A percentile compares a stretch with the other conserved stretches of the same genome.
Conservation (phyloP, 2,329 filamentous ascomycete genomes). For the Lomentospora prolificans region DNA sequence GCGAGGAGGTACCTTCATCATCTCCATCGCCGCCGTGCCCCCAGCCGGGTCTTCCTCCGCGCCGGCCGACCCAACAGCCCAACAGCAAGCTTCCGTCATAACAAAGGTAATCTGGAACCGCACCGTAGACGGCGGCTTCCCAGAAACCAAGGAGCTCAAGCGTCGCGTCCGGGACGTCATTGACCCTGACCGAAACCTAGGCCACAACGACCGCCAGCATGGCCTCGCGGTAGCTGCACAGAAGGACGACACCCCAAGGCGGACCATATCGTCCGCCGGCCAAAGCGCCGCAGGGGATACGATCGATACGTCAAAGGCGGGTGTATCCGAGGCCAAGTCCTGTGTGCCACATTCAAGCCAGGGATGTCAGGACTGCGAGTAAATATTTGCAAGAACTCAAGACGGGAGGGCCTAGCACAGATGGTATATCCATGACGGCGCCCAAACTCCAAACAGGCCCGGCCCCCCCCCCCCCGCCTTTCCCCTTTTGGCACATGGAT, state of each 20-base stretch:
- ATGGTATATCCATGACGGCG: neutral
- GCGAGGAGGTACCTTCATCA: conserved; percentile 74
- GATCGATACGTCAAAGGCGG: neutral
- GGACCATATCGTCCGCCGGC: neutral
- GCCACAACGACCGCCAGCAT: conserved; percentile 62
- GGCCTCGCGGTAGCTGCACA: conserved; percentile 9
- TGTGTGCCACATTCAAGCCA: neutral
- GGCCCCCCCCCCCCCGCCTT: too few species aligned
- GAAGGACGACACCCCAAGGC: neutral
- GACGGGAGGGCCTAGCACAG: neutral
- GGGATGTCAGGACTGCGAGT: conserved; percentile 3
- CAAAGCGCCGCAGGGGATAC: neutral
- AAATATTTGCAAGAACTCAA: neutral
- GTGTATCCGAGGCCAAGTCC: neutral
- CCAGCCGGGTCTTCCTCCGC: neutral
- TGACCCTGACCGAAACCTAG: conserved; percentile 66
- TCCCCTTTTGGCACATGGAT: too few species aligned
- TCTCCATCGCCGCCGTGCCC: conserved; percentile 47
- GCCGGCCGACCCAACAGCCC: too few species aligned
- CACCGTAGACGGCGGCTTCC: conserved; percentile 79
- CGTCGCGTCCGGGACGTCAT: conserved; percentile 73
- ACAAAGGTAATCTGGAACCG: conserved; percentile 74
- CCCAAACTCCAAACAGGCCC: too few species aligned
- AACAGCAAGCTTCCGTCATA: too few species aligned
- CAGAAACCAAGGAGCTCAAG: conserved; percentile 88